Base-by-base conservation (phyloP, 1,139 yeast genomes). In the Sugiyamaella japonica region DNA sequence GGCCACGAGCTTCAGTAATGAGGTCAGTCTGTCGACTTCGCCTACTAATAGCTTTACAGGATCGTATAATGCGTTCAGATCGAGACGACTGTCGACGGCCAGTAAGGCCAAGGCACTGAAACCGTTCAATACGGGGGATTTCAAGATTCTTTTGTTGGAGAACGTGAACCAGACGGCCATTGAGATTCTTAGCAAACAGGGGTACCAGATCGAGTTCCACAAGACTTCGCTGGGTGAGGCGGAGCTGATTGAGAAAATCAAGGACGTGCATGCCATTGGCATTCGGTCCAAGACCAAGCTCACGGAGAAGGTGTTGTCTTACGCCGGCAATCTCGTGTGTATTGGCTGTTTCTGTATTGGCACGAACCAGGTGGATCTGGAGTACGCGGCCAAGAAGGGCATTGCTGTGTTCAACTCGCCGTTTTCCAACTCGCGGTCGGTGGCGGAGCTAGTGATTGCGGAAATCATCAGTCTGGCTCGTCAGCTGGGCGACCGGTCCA, bases 321-420 rank as follows among this genome's bases (percentile, higher is more conserved):
- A 87, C 64, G 99, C 99, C 54, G 86, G 85, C 71, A 89, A 93
- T 76, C 80, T 93, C 73, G 89, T 89, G 34, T 91, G 83, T 44
- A 79, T 95, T 73, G 99, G 99, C 56, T 93, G 99, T 77, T 93
- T 93, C 86, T 93, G 99, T 79, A 93, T 93, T 67, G 99, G 99
- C 68, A 95, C 99, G 56, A 93, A 93, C 76, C 99, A 93, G 77
- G 99, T 93, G 56, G 95, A 93, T 71, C 80, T 93, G 63, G 89
- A 87, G 62, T 87, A 73, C 66, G 99, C 99, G 57, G 97, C 98
- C 61, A 83, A 85, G 68, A 80, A 82, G 51, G 99, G 99, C 76
- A 82, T 91, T 72, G 91, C 98, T 50, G 99, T 93, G 32, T 93
- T 93, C 85, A 93, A 93, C 80, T 93, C 99, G 37, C 99, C 99